Percentiles rank a stretch among this genome's conserved stretches.
Conservation (phyloP, 2,329 filamentous ascomycete genomes). For the Ustulina deusta region DNA sequence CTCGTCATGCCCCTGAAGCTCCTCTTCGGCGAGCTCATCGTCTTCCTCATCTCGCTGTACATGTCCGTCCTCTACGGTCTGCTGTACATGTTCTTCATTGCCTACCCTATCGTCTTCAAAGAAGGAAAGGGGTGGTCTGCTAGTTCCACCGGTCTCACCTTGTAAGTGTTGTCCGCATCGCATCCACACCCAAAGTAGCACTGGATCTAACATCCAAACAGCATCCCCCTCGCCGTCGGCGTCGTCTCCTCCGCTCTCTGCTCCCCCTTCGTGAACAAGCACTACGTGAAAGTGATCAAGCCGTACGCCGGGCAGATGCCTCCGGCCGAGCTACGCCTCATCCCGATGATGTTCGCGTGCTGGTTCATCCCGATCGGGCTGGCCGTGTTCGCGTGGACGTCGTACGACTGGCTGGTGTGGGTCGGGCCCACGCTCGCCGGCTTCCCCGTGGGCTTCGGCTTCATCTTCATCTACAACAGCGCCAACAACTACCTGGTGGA, state of each 20-base stretch:
- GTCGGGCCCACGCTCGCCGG: constrained; percentile 78
- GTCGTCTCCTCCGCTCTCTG: constrained; percentile 75
- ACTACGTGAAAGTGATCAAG: constrained; percentile 70
- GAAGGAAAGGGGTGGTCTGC: constrained; percentile 82
- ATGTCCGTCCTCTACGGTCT: constrained; percentile 85
- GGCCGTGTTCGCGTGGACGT: constrained; percentile 71
- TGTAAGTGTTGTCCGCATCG: constrained; percentile 60
- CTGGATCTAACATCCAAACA: constrained; percentile 15
- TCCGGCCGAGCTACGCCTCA: constrained; percentile 80
- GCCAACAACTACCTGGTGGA: constrained; percentile 80
- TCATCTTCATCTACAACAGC: constrained; percentile 86
- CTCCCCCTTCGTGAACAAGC: constrained; percentile 80
- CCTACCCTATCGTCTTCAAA: constrained; percentile 78
- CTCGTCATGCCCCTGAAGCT: constrained; percentile 86
- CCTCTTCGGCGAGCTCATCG: constrained; percentile 85
- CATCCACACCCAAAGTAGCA: no score
- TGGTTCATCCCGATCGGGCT: constrained; percentile 74
- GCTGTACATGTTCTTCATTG: constrained; percentile 82
- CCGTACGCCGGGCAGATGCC: constrained; percentile 58
- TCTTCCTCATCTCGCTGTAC: constrained; percentile 85
- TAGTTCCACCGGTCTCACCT: constrained; percentile 84
- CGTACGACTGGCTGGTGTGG: constrained; percentile 75
- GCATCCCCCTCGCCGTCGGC: constrained; percentile 81
- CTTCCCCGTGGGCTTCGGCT: constrained; percentile 79
- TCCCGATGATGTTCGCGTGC: constrained; percentile 84